Percentiles rank a stretch among this genome's conserved stretches.
phyloP scores from a whole-genome alignment of 1,139 yeast species.

The Blastobotrys arbuscula region DNA sequence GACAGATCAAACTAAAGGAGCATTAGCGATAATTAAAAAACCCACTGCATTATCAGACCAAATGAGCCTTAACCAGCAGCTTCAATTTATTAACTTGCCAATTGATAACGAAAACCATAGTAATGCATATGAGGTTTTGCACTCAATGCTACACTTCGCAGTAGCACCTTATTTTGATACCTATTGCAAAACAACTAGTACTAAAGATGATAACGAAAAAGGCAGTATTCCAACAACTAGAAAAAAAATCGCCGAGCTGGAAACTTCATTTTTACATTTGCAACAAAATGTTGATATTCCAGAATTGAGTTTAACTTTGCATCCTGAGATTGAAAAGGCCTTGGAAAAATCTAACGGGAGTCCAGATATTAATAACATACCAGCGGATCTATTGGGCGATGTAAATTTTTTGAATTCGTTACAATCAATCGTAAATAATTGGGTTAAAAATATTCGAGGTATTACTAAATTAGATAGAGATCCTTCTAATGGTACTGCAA shows the following conservation, averaged over 20 bases:
- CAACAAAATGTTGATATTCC: slow-evolving; percentile 69
- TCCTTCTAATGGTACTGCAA: slow-evolving; percentile 53
- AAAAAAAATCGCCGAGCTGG: slow-evolving; percentile 64
- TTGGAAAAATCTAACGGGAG: slow-evolving; percentile 32
- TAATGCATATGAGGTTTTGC: slow-evolving; percentile 46
- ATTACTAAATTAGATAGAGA: slow-evolving; percentile 48
- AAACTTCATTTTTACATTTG: slow-evolving; percentile 60
- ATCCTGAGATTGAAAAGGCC: slow-evolving; percentile 46
- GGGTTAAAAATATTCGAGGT: slow-evolving; percentile 63
- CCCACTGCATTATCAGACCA: slow-evolving; percentile 34
- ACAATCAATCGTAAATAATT: slow-evolving; percentile 60
- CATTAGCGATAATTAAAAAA: slow-evolving; percentile 43
- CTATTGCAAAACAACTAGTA: slow-evolving; percentile 23
- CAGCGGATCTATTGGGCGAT: slow-evolving; percentile 42
- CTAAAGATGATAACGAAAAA: slow-evolving; percentile 14
- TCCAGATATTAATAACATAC: slow-evolving; percentile 30
- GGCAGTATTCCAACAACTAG: slow-evolving; percentile 27
- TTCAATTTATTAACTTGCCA: slow-evolving; percentile 36
- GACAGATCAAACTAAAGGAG: slow-evolving; percentile 17
- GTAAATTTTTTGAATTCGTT: slow-evolving; percentile 56
- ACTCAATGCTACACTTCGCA: slow-evolving; percentile 52
- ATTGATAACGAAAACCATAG: slow-evolving; percentile 13
- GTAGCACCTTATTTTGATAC: slow-evolving; percentile 50
- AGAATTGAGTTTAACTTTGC: slow-evolving; percentile 48
- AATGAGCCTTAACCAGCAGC: slow-evolving; percentile 37